Conservation (phyloP, 495 filamentous ascomycete species). For the Rostrohypoxylon terebratum region DNA sequence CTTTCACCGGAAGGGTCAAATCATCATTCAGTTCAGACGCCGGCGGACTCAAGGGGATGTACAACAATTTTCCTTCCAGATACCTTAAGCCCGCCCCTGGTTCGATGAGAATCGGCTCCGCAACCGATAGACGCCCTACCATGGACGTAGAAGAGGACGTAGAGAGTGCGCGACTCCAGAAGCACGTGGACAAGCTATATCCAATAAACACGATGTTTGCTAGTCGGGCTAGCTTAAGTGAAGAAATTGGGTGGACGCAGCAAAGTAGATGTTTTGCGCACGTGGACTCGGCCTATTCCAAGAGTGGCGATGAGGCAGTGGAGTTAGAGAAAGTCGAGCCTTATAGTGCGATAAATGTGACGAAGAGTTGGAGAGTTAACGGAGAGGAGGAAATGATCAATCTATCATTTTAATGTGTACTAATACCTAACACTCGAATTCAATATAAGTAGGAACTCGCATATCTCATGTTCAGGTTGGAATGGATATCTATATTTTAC, state of each 20-base stretch:
- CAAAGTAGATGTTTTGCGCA: neutral
- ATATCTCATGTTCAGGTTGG: neutral
- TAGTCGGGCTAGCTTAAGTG: neutral
- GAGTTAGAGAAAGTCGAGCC: slow-evolving; percentile 23
- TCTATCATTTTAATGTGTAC: neutral
- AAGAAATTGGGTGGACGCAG: slow-evolving; percentile 9
- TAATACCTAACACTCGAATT: neutral
- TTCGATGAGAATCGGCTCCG: slow-evolving; percentile 9
- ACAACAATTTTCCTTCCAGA: slow-evolving; percentile 10
- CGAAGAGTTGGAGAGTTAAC: slow-evolving; percentile 18
- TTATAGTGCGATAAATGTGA: slow-evolving; percentile 22
- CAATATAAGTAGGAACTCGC: neutral
- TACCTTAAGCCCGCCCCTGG: neutral
- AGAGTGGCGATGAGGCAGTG: slow-evolving; percentile 4
- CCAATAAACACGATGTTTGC: slow-evolving; percentile 5
- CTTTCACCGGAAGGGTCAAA: slow-evolving; percentile 3
- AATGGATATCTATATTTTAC: no score
- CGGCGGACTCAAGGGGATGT: slow-evolving; percentile 13
- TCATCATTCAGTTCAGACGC: neutral
- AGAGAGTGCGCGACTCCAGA: slow-evolving; percentile 11
- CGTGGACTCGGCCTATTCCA: slow-evolving; percentile 2
- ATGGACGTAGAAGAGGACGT: slow-evolving; percentile 1
- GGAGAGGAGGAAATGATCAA: neutral
- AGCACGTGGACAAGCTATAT: slow-evolving; percentile 20
- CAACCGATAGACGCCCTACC: neutral